A percentile compares a stretch with the other conserved stretches of the same genome.
These are phyloP conservation scores for Salicornia ramosissima DNA, from an alignment of 148 eudicot genomes.

Conservation along the genomic window DNA sequence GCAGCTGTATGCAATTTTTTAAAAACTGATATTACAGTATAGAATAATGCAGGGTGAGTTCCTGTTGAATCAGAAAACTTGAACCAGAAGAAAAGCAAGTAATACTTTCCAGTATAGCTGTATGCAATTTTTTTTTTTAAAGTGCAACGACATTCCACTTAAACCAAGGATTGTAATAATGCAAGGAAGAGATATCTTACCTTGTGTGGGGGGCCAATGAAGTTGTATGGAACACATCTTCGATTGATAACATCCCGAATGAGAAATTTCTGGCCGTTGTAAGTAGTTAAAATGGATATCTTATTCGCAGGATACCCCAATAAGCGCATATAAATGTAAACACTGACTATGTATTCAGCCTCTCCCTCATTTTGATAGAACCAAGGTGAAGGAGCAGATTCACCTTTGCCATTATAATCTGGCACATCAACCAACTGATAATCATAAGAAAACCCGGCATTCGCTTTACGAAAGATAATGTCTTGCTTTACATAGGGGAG, in stretches of 20 bases:
- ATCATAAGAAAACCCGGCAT: constrained; percentile 86
- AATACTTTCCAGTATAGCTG: neutral
- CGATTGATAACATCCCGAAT: constrained; percentile 91
- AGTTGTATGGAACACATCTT: constrained; percentile 71
- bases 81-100: neutral
- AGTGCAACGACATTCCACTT: neutral
- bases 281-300: constrained; percentile 93
- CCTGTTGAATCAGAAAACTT: neutral
- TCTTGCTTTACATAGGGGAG: constrained; percentile 77
- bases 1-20: too few species aligned
- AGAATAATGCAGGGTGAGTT: too few species aligned
- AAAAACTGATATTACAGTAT: too few species aligned
- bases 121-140: neutral
- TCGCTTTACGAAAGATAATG: constrained; percentile 65
- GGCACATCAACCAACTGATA: constrained; percentile 96
- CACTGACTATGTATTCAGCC: constrained; percentile 93
- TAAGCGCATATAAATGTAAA: constrained; percentile 91
- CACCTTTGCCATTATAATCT: constrained; percentile 87
- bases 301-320: constrained; percentile 93
- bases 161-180: neutral
- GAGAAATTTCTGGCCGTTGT: constrained; percentile 94
- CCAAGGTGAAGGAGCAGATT: constrained; percentile 96
- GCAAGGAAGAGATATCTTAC: constrained; percentile 26
- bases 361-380: constrained; percentile 98
- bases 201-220: constrained; percentile 85